Evolutionary conservation across 1,284 basidiomycete species (phyloP), one percentile per base, ranked within the genome.

Genomic region (Microbotryum scabiosae): DNA sequence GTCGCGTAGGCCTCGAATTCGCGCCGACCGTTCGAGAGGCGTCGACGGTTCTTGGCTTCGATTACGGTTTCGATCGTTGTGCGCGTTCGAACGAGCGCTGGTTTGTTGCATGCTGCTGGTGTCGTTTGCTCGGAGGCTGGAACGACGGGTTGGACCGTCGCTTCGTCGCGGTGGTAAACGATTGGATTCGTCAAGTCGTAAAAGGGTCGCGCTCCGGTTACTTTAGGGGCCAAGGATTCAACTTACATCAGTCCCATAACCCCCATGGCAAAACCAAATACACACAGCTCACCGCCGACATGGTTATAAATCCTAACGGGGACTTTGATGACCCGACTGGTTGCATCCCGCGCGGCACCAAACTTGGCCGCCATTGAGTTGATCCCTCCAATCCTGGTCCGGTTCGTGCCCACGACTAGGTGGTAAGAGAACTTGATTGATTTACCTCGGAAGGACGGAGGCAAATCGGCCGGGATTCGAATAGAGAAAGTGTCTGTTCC

Each of bases 361-460:
- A 75, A 69, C 36, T 70, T 73, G 59, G 75, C 49, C 59, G 72
- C 62, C 20, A 64, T 64, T 41, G 56, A 52, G 57, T 21, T 58
- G 60, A 49, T 21, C 63, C 57, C 32, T 61, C 51, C 70, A 64
- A 76, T 65, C 20, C 78, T 76, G 8, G 84, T 81, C 4, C 90
- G 82, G 75, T 88, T 92, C 0, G 87, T 86, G 1, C 92, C 91
- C 2, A 97, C 80, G 12, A 88, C 80, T 14, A 98, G 82, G 68
- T 90, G 85, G 73, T 97, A 98, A 10, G 85, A 85, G 74, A 98
- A 93, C 69, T 81, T 82, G 65, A 97, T 80, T 1, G 85, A 80
- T 55, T 86, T 85, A 2, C 94, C 94, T 47, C 83, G 82, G 77
- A 88, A 96, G 0, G 91, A 90, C 0, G 94, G 94, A 0, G 94